Percentiles rank a stretch among this genome's conserved stretches.
phyloP scores from a whole-genome alignment of 78 protist species.

The Dictyostelium brefeldianum region DNA sequence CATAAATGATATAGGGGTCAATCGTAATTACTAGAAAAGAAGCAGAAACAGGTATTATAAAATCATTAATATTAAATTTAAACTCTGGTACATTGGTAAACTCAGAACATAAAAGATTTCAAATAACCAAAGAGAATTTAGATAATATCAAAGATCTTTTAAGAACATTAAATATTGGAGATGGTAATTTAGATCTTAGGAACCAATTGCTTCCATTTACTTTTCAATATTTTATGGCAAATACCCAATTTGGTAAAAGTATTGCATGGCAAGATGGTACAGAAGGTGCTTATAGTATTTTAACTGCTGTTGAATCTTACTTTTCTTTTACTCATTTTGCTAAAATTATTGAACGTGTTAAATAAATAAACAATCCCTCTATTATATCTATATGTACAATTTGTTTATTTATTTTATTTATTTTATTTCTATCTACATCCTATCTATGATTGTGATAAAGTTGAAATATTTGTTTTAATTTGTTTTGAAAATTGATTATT shows the following conservation, averaged over 20 bases:
- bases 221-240: constrained; percentile 15
- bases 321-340: background rate
- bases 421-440: background rate
- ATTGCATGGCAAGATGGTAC: constrained; percentile 40
- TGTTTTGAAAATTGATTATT: constrained; percentile 59
- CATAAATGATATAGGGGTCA: constrained; percentile 30
- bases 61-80: background rate
- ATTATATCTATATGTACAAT: background rate
- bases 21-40: background rate
- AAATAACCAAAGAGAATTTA: background rate
- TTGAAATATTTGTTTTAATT: constrained; percentile 28
- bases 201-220: background rate
- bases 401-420: background rate
- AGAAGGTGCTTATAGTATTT: background rate
- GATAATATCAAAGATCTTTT: background rate
- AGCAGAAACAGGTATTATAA: background rate
- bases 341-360: no score
- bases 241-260: background rate
- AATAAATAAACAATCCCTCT: no score
- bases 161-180: background rate
- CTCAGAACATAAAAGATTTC: background rate
- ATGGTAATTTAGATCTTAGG: background rate
- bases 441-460: background rate
- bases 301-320: background rate
- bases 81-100: constrained; percentile 29